phyloP scores from a whole-genome alignment of 148 eudicot genomes.

The Chenopodium quinoa region DNA sequence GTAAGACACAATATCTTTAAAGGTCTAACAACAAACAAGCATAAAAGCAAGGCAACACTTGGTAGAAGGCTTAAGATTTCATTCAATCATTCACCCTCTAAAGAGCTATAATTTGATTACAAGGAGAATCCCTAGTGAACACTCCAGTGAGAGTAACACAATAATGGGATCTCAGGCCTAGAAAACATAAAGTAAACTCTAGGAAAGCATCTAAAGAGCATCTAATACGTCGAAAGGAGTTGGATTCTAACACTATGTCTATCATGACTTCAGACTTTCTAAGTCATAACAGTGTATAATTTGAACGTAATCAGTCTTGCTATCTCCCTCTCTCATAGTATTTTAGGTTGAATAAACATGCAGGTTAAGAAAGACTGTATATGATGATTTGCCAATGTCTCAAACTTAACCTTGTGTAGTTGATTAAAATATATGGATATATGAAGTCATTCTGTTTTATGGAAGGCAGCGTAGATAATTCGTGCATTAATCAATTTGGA shows the following conservation, averaged over 20 bases:
- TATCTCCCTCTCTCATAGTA: neutral
- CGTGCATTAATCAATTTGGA: neutral
- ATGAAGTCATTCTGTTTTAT: neutral
- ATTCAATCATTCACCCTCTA: too few species aligned
- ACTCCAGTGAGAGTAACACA: too few species aligned
- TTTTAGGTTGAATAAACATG: neutral
- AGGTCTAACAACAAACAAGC: too few species aligned
- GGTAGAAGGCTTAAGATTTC: too few species aligned
- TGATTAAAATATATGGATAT: neutral
- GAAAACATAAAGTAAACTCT: too few species aligned
- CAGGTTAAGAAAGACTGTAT: neutral
- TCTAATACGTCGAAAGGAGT: too few species aligned
- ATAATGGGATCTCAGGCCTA: too few species aligned
- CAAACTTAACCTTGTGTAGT: neutral
- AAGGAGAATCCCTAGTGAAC: too few species aligned
- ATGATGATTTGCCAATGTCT: neutral
- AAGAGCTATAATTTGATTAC: too few species aligned
- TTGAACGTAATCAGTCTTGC: neutral
- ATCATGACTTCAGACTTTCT: neutral
- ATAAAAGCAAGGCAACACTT: too few species aligned
- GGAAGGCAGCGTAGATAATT: neutral
- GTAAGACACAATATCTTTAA: too few species aligned
- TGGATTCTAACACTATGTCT: neutral
- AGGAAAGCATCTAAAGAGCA: too few species aligned
- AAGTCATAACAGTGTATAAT: neutral